phyloP scores from a whole-genome alignment of 495 filamentous ascomycete genomes.

The Neurospora sp. region DNA sequence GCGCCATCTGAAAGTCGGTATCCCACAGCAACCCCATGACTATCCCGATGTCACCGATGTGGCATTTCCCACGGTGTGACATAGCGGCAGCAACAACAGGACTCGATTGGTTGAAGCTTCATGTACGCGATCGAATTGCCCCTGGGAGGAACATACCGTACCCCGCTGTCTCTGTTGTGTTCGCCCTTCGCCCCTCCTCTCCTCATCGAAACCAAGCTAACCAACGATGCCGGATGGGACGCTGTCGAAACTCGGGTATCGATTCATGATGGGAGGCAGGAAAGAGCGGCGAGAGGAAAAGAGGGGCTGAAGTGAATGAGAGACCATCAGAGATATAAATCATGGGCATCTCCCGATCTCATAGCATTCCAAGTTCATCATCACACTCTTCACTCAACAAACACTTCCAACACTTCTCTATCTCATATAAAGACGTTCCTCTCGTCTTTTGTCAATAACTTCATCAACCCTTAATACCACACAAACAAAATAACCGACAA shows the following conservation, averaged over 20 bases:
- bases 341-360: neutral
- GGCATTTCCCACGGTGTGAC: neutral
- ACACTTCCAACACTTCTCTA: neutral
- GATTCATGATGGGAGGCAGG: neutral
- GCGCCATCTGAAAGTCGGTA: neutral
- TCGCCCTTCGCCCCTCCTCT: neutral
- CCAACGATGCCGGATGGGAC: neutral
- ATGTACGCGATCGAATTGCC: neutral
- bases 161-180: neutral
- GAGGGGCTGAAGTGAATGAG: neutral
- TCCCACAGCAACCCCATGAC: neutral
- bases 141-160: neutral
- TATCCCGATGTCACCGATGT: neutral
- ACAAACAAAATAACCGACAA: slow-evolving; percentile 22
- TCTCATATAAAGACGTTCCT: neutral
- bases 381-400: neutral
- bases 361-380: neutral
- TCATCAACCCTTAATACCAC: neutral
- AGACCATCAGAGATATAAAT: neutral
- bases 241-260: neutral
- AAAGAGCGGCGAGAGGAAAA: neutral
- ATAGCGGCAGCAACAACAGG: neutral
- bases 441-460: neutral
- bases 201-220: neutral
- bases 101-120: neutral